phyloP scores from a whole-genome alignment of 2,329 filamentous ascomycete genomes.

The Ceratocystis variospora region DNA sequence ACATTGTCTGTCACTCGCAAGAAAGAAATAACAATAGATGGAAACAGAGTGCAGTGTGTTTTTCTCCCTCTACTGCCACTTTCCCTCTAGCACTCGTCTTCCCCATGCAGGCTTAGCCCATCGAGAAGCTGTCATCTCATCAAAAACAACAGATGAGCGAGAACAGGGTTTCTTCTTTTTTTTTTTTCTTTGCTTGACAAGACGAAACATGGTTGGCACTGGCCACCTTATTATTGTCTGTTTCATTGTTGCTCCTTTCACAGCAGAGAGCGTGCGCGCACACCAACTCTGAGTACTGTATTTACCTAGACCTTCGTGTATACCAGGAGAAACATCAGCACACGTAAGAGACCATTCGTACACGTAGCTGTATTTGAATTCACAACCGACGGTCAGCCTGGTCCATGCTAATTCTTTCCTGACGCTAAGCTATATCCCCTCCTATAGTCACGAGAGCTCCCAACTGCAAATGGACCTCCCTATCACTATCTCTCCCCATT shows the following conservation, averaged over 20 bases:
- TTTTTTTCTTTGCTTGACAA: neutral
- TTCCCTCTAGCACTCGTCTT: neutral
- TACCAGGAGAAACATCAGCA: neutral
- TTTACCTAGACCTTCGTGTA: neutral
- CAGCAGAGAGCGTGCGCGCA: neutral
- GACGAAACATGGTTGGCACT: neutral
- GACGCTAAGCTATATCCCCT: too few relatives aligned
- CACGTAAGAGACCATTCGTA: too few relatives aligned
- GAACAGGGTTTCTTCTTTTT: neutral
- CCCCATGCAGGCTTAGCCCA: too few relatives aligned
- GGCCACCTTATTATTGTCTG: neutral
- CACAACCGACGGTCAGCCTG: too few relatives aligned
- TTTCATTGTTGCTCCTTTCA: constrained; percentile 1
- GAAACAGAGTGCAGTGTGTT: neutral
- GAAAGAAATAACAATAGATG: neutral
- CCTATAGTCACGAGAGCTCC: neutral
- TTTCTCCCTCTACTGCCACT: neutral
- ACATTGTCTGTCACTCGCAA: neutral
- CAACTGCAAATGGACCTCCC: neutral
- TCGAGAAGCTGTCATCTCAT: too few relatives aligned
- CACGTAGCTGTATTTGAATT: too few relatives aligned
- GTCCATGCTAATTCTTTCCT: too few relatives aligned
- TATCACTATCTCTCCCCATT: neutral
- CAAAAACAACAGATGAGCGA: too few relatives aligned
- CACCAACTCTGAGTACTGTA: neutral